phyloP scores from a whole-genome alignment of 2,329 filamentous ascomycete genomes.

The Byssothecium circinans region DNA sequence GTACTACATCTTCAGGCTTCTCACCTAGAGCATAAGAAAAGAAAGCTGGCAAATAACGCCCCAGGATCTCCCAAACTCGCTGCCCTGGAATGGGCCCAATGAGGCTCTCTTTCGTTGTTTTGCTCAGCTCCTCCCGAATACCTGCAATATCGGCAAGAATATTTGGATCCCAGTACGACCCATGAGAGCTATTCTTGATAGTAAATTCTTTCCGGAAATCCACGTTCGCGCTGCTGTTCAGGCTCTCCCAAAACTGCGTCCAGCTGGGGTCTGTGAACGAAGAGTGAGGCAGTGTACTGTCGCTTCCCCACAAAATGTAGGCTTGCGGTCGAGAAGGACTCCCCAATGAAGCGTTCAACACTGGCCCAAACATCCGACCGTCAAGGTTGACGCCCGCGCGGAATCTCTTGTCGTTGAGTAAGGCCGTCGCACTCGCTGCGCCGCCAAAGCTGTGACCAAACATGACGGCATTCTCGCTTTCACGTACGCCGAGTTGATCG shows the following conservation, averaged over 20 bases:
- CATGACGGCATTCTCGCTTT: conserved; percentile 12
- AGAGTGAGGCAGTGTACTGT: conserved; percentile 8
- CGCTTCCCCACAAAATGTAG: conserved; percentile 15
- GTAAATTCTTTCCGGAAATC: conserved; percentile 14
- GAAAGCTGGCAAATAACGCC: conserved; percentile 14
- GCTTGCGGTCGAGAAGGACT: neutral
- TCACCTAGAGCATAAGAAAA: conserved; percentile 10
- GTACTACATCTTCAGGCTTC: conserved; percentile 10
- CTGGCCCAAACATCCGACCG: conserved; percentile 24
- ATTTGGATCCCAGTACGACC: conserved; percentile 18
- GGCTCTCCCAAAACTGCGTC: conserved; percentile 10
- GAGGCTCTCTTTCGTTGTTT: conserved; percentile 6
- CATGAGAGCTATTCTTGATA: conserved; percentile 13
- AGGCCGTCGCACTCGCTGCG: conserved; percentile 24
- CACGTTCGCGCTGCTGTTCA: conserved; percentile 4
- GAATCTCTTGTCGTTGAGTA: conserved; percentile 29
- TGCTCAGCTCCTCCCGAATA: conserved; percentile 8
- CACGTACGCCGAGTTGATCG: conserved; percentile 6
- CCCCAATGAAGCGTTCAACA: conserved; percentile 10
- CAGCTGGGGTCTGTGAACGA: conserved; percentile 8
- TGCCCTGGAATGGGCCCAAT: conserved; percentile 8
- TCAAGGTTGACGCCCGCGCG: conserved; percentile 34
- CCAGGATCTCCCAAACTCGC: conserved; percentile 11
- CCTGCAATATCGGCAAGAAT: conserved; percentile 14
- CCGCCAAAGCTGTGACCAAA: conserved; percentile 39